Percentiles rank a stretch among this genome's conserved stretches.
These are phyloP conservation scores for Penicillium desertorum DNA, from an alignment of 495 filamentous ascomycete genomes.

Conservation along the genomic window DNA sequence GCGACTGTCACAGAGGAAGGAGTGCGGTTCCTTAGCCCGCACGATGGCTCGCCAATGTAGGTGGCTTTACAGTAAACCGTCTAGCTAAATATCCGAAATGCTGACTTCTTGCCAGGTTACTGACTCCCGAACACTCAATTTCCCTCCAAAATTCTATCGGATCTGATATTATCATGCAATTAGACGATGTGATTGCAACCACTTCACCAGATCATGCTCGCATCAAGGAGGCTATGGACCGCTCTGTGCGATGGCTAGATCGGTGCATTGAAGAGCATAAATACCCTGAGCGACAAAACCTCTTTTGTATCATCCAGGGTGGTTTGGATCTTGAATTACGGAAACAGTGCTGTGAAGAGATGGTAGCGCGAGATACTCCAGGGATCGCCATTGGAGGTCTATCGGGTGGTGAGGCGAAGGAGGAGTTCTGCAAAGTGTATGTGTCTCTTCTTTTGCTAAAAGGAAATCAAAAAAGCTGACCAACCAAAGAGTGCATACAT, in stretches of 20 bases:
- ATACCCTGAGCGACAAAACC: slow-evolving; percentile 79
- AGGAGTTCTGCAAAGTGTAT: slow-evolving; percentile 60
- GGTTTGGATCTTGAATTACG: slow-evolving; percentile 90
- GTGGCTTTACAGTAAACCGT: slow-evolving; percentile 12
- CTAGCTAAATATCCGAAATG: not conserved
- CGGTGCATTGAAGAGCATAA: slow-evolving; percentile 90
- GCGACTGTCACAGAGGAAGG: slow-evolving; percentile 94
- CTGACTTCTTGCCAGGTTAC: slow-evolving; percentile 53
- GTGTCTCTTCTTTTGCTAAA: slow-evolving; percentile 11
- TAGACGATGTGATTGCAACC: slow-evolving; percentile 95
- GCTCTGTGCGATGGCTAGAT: slow-evolving; percentile 97
- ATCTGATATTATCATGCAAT: slow-evolving; percentile 98
- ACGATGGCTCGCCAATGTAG: slow-evolving; percentile 92
- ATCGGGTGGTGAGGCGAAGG: slow-evolving; percentile 78
- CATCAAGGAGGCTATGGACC: slow-evolving; percentile 93
- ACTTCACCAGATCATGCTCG: slow-evolving; percentile 83
- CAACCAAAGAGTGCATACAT: slow-evolving; percentile 67
- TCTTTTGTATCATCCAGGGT: slow-evolving; percentile 99
- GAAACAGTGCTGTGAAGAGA: slow-evolving; percentile 77
- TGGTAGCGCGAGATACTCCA: slow-evolving; percentile 88
- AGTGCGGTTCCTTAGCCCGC: slow-evolving; percentile 89
- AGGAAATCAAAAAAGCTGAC: slow-evolving; percentile 10
- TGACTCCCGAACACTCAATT: slow-evolving; percentile 97
- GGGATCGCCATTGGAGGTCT: slow-evolving; percentile 96
- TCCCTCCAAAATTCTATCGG: slow-evolving; percentile 95